Percentiles rank a stretch among this genome's conserved stretches.
Conservation (phyloP, 2,329 filamentous ascomycete genomes). For the Colletotrichum camelliae region DNA sequence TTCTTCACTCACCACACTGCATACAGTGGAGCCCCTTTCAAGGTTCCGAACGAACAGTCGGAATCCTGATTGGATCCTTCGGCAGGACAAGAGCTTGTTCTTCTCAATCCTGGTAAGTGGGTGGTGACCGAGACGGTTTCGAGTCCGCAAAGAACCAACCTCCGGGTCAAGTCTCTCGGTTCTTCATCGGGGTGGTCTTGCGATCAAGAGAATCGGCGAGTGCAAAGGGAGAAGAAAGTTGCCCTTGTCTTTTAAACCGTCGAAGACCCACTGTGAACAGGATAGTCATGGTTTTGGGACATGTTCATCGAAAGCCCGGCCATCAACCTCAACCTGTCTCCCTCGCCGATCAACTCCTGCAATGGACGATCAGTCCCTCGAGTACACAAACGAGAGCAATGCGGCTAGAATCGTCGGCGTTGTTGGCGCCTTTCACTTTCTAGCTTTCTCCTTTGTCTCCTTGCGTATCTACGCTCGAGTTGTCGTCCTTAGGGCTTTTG, state of each 20-base stretch:
- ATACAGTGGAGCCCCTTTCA: background rate
- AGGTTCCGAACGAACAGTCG: background rate
- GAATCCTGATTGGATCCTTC: background rate
- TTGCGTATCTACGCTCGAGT: slow-evolving; percentile 30
- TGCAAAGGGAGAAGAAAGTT: background rate
- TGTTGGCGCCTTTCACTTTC: slow-evolving; percentile 22
- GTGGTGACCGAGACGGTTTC: background rate
- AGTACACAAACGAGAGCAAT: slow-evolving; percentile 18
- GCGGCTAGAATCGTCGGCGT: slow-evolving; percentile 21
- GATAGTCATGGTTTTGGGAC: background rate
- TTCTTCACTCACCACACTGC: background rate
- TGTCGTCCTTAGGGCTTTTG: slow-evolving; percentile 28
- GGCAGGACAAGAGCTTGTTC: background rate
- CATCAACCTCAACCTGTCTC: background rate
- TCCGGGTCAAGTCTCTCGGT: background rate
- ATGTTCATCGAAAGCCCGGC: background rate
- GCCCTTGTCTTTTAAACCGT: background rate
- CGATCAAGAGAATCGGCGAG: background rate
- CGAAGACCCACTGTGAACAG: background rate
- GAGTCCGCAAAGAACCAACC: background rate
- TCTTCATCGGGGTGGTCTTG: background rate
- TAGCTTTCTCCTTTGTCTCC: slow-evolving; percentile 27
- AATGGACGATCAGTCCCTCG: background rate
- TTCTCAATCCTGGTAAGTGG: background rate
- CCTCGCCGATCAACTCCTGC: too few relatives aligned